Base-by-base conservation (phyloP, 1,284 basidiomycete species). In the Pyrrhoderma noxium region DNA sequence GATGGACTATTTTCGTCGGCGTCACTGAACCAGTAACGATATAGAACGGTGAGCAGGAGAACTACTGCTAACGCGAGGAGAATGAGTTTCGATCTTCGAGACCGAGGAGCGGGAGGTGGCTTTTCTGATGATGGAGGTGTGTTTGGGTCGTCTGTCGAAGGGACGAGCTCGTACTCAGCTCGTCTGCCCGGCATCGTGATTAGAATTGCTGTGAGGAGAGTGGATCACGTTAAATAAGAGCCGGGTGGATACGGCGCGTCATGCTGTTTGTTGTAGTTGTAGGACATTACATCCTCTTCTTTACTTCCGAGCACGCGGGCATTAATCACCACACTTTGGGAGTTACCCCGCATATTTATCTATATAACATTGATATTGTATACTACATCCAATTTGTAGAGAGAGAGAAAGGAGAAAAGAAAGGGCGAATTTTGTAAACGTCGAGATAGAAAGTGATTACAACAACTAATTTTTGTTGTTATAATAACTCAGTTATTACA, bases 401-500 rank as follows among this genome's bases (percentile, higher is more conserved):
- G n/a, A n/a, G n/a, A n/a, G n/a, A n/a, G n/a, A n/a, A n/a, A n/a
- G n/a, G n/a, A n/a, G n/a, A n/a, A n/a, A n/a, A n/a, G n/a, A n/a
- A n/a, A n/a, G n/a, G n/a, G n/a, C n/a, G n/a, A n/a, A n/a, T n/a
- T n/a, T n/a, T n/a, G n/a, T n/a, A n/a, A n/a, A n/a, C n/a, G n/a
- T n/a, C n/a, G n/a, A n/a, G n/a, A n/a, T n/a, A n/a, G n/a, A n/a
- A n/a, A n/a, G n/a, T n/a, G n/a, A n/a, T n/a, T n/a, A 31, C 27
- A 11, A 31, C 7, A 31, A 31, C 27, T 31, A 5, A 31, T 11
- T 5, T 31, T 11, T 5, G 5, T 31, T 11, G 22, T 64, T 41
- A 71, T 57, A 73, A 42, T 40, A 73, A 53, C 48, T 63, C 63
- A 16, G 71, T 74, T 39, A 73, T 64, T 3, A 74, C 72, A 19